phyloP scores from a whole-genome alignment of 495 filamentous ascomycete species.

The Gamarada debralockiae region DNA sequence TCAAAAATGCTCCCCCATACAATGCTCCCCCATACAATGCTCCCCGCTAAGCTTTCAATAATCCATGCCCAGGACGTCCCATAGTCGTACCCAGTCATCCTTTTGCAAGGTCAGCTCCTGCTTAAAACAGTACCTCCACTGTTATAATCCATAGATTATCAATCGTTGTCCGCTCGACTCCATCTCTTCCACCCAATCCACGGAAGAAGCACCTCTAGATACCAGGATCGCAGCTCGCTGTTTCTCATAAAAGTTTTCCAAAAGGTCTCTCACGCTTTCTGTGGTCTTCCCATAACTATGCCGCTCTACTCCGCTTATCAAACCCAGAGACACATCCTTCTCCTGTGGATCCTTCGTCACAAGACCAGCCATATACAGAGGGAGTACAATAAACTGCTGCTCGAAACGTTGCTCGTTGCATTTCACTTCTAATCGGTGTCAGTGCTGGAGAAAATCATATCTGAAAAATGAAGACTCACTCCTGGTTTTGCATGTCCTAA shows the following conservation, averaged over 20 bases:
- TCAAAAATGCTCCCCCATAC: too few relatives aligned
- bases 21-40: too few relatives aligned
- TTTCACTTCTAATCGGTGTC: slow-evolving; percentile 16
- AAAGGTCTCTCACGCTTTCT: slow-evolving; percentile 40
- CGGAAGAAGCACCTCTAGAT: slow-evolving; percentile 32
- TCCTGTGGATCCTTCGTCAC: slow-evolving; percentile 35
- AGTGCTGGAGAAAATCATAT: not conserved
- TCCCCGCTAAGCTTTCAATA: too few relatives aligned
- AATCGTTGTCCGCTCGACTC: slow-evolving; percentile 36
- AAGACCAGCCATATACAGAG: slow-evolving; percentile 53
- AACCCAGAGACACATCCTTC: slow-evolving; percentile 45
- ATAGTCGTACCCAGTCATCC: too few relatives aligned
- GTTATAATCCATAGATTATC: slow-evolving; percentile 41
- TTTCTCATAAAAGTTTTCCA: slow-evolving; percentile 47
- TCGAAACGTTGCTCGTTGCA: slow-evolving; percentile 31
- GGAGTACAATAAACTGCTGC: slow-evolving; percentile 49
- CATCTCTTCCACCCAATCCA: slow-evolving; percentile 47
- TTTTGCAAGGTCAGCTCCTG: too few relatives aligned
- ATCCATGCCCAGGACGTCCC: too few relatives aligned
- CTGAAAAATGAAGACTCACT: slow-evolving; percentile 1
- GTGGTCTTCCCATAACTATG: slow-evolving; percentile 49
- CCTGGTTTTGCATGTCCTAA: slow-evolving; percentile 17
- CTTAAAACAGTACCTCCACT: too few relatives aligned
- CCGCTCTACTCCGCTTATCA: slow-evolving; percentile 47
- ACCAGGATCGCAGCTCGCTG: slow-evolving; percentile 34